These are phyloP conservation scores for Strigomonas galati DNA, from an alignment of 208 protist genomes.

Conservation along the genomic window DNA sequence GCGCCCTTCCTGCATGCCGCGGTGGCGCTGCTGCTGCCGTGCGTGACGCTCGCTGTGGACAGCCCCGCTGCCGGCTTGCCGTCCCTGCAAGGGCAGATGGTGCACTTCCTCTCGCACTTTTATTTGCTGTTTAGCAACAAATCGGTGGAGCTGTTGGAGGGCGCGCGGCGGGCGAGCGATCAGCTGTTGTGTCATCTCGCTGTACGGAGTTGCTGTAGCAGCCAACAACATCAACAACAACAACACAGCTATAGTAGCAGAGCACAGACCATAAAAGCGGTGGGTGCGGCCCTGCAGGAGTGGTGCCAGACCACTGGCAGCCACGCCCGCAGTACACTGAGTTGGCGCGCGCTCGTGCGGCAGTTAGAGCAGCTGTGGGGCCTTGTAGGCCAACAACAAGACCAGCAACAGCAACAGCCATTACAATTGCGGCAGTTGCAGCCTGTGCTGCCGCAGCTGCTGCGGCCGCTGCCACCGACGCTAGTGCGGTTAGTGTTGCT, in stretches of 20 bases:
- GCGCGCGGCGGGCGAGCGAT: too few relatives aligned
- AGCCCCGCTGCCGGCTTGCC: conserved; percentile 17
- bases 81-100: conserved; percentile 22
- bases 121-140: too few relatives aligned
- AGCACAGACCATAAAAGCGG: neutral
- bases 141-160: too few relatives aligned
- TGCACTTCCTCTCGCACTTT: conserved; percentile 13
- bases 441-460: conserved; percentile 5
- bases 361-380: neutral
- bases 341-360: neutral
- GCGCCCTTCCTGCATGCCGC: conserved; percentile 47
- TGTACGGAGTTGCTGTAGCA: neutral
- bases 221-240: too few relatives aligned
- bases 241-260: neutral
- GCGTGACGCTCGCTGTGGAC: conserved; percentile 21
- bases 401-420: conserved; percentile 9
- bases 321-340: neutral
- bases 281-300: neutral
- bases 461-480: conserved; percentile 19
- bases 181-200: too few relatives aligned
- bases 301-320: neutral
- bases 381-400: conserved; percentile 2
- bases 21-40: conserved; percentile 23
- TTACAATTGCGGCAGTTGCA: neutral
- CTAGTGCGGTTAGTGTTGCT: conserved; percentile 24